A percentile compares a stretch with the other conserved stretches of the same genome.
phyloP scores from a whole-genome alignment of 1,139 yeast genomes.

The Geotrichum candidum region DNA sequence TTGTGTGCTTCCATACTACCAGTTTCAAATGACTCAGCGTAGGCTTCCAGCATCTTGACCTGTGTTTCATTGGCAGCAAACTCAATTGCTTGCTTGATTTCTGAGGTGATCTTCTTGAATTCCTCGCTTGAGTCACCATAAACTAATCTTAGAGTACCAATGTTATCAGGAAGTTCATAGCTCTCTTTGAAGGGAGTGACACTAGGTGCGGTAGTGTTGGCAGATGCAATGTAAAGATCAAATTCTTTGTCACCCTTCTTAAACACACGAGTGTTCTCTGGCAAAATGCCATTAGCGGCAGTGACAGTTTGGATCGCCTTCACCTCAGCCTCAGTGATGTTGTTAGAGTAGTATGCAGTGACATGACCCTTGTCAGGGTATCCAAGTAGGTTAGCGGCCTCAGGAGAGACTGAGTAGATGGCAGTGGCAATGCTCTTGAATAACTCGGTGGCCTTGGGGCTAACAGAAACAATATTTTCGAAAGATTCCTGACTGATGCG shows the following conservation, averaged over 20 bases:
- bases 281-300: constrained; percentile 59
- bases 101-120: constrained; percentile 52
- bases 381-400: constrained; percentile 53
- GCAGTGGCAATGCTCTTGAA: constrained; percentile 45
- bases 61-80: constrained; percentile 73
- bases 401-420: constrained; percentile 48
- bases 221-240: constrained; percentile 31
- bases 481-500: constrained; percentile 46
- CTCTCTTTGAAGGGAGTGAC: constrained; percentile 26
- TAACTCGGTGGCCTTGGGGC: constrained; percentile 34
- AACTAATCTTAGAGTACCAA: constrained; percentile 48
- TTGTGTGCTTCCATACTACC: constrained; percentile 86
- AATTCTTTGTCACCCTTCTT: constrained; percentile 30
- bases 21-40: constrained; percentile 64
- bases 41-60: constrained; percentile 54
- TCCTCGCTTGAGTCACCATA: constrained; percentile 69
- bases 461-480: constrained; percentile 42
- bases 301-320: constrained; percentile 59
- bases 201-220: constrained; percentile 19
- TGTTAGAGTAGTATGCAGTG: constrained; percentile 61
- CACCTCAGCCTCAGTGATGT: constrained; percentile 54
- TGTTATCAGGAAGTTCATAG: constrained; percentile 24
- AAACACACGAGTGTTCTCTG: constrained; percentile 73
- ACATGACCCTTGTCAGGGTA: constrained; percentile 73
- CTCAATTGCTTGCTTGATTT: constrained; percentile 52